These are phyloP conservation scores for Penicillium sp. DNA, from an alignment of 2,329 filamentous ascomycete species.

Conservation along the genomic window DNA sequence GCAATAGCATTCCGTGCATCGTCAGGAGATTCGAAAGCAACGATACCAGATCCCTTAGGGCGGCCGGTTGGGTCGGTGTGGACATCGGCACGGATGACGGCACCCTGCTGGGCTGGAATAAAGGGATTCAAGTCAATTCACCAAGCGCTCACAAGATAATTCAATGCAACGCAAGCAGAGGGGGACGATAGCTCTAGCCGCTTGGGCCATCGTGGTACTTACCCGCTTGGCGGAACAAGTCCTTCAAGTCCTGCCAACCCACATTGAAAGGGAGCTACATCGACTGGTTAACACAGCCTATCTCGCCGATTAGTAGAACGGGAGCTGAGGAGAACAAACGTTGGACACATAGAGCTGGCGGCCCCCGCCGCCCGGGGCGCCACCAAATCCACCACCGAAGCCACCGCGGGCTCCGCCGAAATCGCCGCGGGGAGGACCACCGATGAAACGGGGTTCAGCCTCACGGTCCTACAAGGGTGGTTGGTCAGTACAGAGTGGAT, in stretches of 20 bases:
- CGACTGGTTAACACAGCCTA: constrained; percentile 22
- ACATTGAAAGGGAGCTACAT: constrained; percentile 89
- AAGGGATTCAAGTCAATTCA: constrained; percentile 31
- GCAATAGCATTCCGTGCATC: constrained; percentile 94
- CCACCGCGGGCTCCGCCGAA: constrained; percentile 57
- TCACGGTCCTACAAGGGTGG: constrained; percentile 99
- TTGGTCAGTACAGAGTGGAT: neutral
- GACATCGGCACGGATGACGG: constrained; percentile 91
- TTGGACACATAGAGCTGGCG: constrained; percentile 97
- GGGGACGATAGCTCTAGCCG: constrained; percentile 12
- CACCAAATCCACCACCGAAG: constrained; percentile 52
- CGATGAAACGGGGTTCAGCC: constrained; percentile 93
- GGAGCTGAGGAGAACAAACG: constrained; percentile 69
- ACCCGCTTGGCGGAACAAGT: constrained; percentile 98
- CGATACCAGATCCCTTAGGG: constrained; percentile 94
- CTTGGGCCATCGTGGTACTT: constrained; percentile 46
- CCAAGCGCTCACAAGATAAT: constrained; percentile 12
- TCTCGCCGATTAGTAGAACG: constrained; percentile 11
- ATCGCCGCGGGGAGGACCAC: constrained; percentile 65
- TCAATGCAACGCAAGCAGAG: constrained; percentile 7
- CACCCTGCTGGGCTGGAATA: constrained; percentile 56
- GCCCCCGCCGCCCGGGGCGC: constrained; percentile 55
- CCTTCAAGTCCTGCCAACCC: constrained; percentile 98
- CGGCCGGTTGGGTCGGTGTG: constrained; percentile 87
- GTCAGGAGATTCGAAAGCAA: constrained; percentile 91